Conservation (phyloP, 2,329 filamentous ascomycete species). For the Verticillium dahliae region DNA sequence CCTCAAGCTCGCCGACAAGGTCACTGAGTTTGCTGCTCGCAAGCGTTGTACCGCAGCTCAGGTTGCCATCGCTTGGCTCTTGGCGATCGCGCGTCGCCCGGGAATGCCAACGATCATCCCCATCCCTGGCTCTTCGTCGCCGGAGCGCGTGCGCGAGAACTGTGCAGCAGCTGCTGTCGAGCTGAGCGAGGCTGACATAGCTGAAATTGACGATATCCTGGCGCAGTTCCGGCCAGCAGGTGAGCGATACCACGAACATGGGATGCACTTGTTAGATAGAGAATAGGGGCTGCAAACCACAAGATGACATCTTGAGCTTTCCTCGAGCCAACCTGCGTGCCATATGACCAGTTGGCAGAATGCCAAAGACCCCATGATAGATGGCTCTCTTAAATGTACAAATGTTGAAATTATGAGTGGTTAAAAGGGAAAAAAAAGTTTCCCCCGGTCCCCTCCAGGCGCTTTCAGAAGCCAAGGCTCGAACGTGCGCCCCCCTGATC, state of each 20-base stretch:
- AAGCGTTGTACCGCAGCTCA: constrained; percentile 44
- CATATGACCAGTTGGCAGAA: too few species aligned
- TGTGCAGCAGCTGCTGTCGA: constrained; percentile 31
- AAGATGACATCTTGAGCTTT: too few species aligned
- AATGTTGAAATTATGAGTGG: too few species aligned
- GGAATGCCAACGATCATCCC: constrained; percentile 45
- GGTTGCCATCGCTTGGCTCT: constrained; percentile 50
- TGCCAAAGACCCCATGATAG: not conserved
- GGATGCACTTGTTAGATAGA: not conserved
- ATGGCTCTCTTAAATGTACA: too few species aligned
- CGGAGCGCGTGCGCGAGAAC: constrained; percentile 53
- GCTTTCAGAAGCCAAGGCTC: too few species aligned
- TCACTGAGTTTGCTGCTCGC: constrained; percentile 36
- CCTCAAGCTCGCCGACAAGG: constrained; percentile 36
- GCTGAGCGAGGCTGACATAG: constrained; percentile 41
- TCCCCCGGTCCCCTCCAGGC: too few species aligned
- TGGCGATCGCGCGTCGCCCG: constrained; percentile 30
- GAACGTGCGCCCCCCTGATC: too few species aligned
- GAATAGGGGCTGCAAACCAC: not conserved
- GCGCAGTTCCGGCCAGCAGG: not conserved
- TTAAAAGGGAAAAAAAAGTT: too few species aligned
- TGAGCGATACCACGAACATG: not conserved
- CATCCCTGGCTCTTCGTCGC: constrained; percentile 57
- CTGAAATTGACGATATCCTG: constrained; percentile 26
- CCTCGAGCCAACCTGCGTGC: too few species aligned